Evolutionary conservation across 2,329 filamentous ascomycete species (phyloP).

Genomic region (Microsporum ferrugineum): DNA sequence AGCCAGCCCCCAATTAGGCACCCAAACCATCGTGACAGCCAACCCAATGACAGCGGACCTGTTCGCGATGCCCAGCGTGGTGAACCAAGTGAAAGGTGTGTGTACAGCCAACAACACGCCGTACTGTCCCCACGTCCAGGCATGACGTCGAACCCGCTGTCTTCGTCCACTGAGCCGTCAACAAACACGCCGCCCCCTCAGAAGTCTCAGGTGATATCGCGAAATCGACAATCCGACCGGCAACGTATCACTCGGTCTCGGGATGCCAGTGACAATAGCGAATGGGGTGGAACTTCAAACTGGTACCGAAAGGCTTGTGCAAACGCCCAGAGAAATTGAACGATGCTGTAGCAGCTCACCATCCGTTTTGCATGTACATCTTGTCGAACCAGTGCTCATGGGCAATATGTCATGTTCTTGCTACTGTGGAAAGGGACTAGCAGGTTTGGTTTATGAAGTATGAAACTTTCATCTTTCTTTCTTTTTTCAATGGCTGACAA

Average conservation of each 20-base stretch:
- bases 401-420: background rate
- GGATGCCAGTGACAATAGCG: background rate
- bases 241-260: background rate
- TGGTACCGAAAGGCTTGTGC: conserved; percentile 11
- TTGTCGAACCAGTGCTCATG: too few relatives aligned
- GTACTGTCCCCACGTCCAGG: background rate
- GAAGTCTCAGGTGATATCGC: background rate
- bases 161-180: background rate
- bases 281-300: conserved; percentile 12
- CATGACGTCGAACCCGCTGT: background rate
- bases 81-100: background rate
- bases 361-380: background rate
- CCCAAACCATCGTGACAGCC: background rate
- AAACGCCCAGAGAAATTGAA: background rate
- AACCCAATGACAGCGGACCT: background rate
- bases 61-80: background rate
- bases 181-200: background rate
- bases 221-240: background rate
- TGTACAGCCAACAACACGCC: background rate
- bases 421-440: too few relatives aligned
- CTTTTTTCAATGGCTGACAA: background rate
- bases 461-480: background rate
- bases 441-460: too few relatives aligned
- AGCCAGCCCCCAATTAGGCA: background rate
- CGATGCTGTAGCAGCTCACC: background rate